Percentiles rank a stretch among this genome's conserved stretches.
These are phyloP conservation scores for Pleurotus pulmonarius DNA, from an alignment of 768 basidiomycete genomes.

Conservation along the genomic window DNA sequence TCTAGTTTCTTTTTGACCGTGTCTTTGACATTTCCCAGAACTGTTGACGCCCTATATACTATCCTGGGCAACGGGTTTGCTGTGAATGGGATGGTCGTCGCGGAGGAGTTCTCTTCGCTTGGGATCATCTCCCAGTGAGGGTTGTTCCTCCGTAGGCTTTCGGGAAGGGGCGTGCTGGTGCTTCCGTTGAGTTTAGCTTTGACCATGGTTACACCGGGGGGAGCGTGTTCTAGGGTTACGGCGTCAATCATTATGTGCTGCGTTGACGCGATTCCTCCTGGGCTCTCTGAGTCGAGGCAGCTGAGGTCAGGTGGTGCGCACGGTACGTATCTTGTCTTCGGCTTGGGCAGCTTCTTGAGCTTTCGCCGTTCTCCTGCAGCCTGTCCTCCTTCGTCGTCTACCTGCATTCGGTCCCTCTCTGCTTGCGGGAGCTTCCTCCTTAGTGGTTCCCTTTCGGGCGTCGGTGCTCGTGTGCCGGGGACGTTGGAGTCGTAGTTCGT, in stretches of 20 bases:
- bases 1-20: neutral
- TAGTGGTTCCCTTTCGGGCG: neutral
- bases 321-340: neutral
- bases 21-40: neutral
- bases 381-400: neutral
- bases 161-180: neutral
- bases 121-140: neutral
- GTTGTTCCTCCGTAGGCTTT: neutral
- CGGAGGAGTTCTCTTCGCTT: too few species aligned
- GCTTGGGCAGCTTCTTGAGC: neutral
- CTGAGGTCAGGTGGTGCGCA: neutral
- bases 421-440: neutral
- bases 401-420: neutral
- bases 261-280: too few species aligned
- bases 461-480: too few species aligned
- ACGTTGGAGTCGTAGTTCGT: neutral
- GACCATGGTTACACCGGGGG: too few species aligned
- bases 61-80: neutral
- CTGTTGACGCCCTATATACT: neutral
- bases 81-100: neutral
- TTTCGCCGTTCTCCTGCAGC: neutral
- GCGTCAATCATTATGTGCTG: too few species aligned
- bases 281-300: too few species aligned
- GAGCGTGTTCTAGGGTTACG: too few species aligned
- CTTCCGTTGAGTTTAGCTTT: neutral